Evolutionary conservation across 139 green algal species (phyloP).

Genomic region (Coccomyxa sp.): DNA sequence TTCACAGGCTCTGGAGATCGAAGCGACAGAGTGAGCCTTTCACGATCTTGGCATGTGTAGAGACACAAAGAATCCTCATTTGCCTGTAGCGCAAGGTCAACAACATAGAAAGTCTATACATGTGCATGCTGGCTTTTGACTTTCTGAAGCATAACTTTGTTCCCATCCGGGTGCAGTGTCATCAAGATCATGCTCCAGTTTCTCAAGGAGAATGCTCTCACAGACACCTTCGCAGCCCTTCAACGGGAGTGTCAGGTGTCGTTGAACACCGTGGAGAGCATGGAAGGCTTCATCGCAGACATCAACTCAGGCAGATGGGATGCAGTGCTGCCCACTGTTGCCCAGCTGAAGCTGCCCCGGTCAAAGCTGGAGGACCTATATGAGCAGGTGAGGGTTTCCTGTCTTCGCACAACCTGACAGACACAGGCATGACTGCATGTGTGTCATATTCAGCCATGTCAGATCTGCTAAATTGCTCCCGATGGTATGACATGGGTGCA

Average conservation of each 20-base stretch:
- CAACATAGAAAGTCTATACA: no score
- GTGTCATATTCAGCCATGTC: no score
- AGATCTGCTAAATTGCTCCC: no score
- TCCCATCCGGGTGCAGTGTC: conserved; percentile 82
- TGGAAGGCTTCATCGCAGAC: conserved; percentile 88
- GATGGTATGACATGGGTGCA: no score
- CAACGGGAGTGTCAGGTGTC: conserved; percentile 92
- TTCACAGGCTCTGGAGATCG: conserved; percentile 70
- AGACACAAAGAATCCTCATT: neutral
- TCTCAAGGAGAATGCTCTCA: conserved; percentile 91
- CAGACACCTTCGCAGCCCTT: conserved; percentile 63
- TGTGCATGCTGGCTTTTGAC: neutral
- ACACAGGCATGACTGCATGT: no score
- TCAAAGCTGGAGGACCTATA: conserved; percentile 91
- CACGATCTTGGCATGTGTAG: neutral
- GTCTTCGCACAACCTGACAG: no score
- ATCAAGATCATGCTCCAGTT: conserved; percentile 98
- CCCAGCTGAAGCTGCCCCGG: conserved; percentile 81
- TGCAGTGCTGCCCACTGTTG: conserved; percentile 76
- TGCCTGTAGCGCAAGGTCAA: no score
- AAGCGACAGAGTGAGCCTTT: conserved; percentile 75
- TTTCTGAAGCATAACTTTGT: neutral
- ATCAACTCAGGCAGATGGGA: conserved; percentile 90
- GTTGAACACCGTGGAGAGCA: conserved; percentile 91
- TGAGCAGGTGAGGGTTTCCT: conserved; percentile 77